Evolutionary conservation across 257 asterid species (phyloP), one percentile per base, ranked within the genome.

Genomic region (Echium plantagineum): DNA sequence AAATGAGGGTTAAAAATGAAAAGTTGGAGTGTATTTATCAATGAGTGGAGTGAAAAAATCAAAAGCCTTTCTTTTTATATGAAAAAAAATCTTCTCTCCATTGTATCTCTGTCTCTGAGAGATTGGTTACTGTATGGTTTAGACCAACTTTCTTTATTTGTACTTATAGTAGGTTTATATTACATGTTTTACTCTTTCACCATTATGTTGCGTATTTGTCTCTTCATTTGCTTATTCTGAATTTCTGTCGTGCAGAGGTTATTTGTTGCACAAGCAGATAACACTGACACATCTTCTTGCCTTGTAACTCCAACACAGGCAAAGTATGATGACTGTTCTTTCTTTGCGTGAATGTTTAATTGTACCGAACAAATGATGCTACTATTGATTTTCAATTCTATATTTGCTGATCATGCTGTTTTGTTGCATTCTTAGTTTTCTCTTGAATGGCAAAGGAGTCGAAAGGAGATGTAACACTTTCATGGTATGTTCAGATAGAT

Each of bases 391-490:
- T 35, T 35, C 8, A 7, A 16, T 31, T 8, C 48, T 51, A 32
- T 48, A 21, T 53, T 9, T 42, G 55, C 60, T 48, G 47, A 63
- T 54, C 38, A 26, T 66, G 42, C 42, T 56, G 28, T 75, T 16
- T 69, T 56, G 66, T 64, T 61, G 30, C 18, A 58, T 70, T 69
- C 60, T 78, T 79, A 93, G 99, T 86, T 84, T 89, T 83, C 80
- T 89, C 65, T 74, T 93, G 77, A 89, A 91, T 68, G 98, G 98
- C 26, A 78, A 62, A 68, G 90, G 79, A 64, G 95, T 85, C 65
- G 94, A 81, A n/a, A 75, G 63, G 63, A 82, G 98, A 84, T 83
- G 69, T 38, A 87, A 42, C 67, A 30, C 55, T 51, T 78, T 5
- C 63, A 35, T 72, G 95, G 98, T 91, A 59, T 56, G 94, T 68